phyloP scores from a whole-genome alignment of 176 grass and related monocot species.

The Lolium rigidum region DNA sequence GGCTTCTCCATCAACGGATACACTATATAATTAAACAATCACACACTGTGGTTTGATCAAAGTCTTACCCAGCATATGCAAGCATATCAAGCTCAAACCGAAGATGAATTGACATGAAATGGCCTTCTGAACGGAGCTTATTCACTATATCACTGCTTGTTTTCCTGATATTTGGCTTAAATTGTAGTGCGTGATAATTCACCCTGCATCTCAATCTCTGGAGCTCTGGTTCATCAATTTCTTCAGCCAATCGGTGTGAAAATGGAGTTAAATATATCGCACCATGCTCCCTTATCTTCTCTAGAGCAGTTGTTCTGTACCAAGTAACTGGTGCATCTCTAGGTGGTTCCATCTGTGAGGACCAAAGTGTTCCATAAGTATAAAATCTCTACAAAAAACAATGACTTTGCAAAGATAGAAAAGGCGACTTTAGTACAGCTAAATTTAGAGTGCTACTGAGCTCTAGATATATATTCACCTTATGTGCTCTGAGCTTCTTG shows the following conservation, averaged over 20 bases:
- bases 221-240: constrained; percentile 82
- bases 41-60: constrained; percentile 20
- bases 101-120: constrained; percentile 99
- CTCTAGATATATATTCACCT: constrained; percentile 56
- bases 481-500: constrained; percentile 88
- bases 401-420: constrained; percentile 9
- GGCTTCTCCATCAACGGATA: constrained; percentile 15
- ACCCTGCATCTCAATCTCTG: constrained; percentile 98
- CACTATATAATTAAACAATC: background rate
- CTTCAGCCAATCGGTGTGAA: constrained; percentile 94
- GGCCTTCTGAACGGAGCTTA: constrained; percentile 81
- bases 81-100: constrained; percentile 99
- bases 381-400: background rate
- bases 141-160: constrained; percentile 90
- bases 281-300: constrained; percentile 89
- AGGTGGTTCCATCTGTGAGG: constrained; percentile 83
- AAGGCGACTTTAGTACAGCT: constrained; percentile 7
- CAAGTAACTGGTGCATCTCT: constrained; percentile 94
- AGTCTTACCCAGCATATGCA: constrained; percentile 87
- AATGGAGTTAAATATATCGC: constrained; percentile 98
- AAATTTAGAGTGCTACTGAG: constrained; percentile 1
- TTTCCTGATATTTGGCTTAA: constrained; percentile 94
- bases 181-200: constrained; percentile 94
- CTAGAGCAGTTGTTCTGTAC: constrained; percentile 86
- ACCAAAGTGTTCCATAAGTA: constrained; percentile 29